Evolutionary conservation across 148 eudicot genomes (phyloP).

Genomic region (Beta vulgaris): DNA sequence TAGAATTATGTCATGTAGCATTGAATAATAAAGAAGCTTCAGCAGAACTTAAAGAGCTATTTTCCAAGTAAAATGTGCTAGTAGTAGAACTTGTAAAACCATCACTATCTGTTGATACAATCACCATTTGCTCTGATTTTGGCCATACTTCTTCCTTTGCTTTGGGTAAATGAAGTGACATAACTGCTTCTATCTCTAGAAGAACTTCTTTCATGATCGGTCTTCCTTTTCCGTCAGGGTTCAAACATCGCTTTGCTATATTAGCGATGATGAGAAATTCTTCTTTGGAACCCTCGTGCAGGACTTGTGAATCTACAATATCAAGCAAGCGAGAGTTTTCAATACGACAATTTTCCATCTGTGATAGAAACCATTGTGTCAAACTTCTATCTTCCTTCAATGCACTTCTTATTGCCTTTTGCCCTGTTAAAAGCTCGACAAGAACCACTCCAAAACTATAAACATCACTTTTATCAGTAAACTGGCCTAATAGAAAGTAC

Average conservation of each 20-base stretch:
- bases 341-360: background rate
- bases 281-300: conserved; percentile 21
- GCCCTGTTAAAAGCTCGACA: conserved; percentile 30
- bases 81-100: background rate
- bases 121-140: background rate
- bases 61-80: conserved; percentile 17
- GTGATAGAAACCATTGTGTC: conserved; percentile 19
- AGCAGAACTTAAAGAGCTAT: conserved; percentile 12
- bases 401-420: conserved; percentile 21
- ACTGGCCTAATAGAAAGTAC: conserved; percentile 28
- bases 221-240: conserved; percentile 27
- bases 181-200: background rate
- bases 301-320: conserved; percentile 8
- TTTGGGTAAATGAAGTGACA: background rate
- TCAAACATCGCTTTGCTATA: conserved; percentile 26
- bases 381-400: conserved; percentile 24
- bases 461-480: conserved; percentile 32
- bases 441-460: conserved; percentile 36
- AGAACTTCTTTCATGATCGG: conserved; percentile 34
- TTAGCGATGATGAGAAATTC: conserved; percentile 16
- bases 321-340: conserved; percentile 10
- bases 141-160: background rate
- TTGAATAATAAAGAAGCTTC: conserved; percentile 23
- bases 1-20: no score
- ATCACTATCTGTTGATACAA: background rate